Conservation (phyloP, 2,329 filamentous ascomycete species). For the Penicillium verrucosum region DNA sequence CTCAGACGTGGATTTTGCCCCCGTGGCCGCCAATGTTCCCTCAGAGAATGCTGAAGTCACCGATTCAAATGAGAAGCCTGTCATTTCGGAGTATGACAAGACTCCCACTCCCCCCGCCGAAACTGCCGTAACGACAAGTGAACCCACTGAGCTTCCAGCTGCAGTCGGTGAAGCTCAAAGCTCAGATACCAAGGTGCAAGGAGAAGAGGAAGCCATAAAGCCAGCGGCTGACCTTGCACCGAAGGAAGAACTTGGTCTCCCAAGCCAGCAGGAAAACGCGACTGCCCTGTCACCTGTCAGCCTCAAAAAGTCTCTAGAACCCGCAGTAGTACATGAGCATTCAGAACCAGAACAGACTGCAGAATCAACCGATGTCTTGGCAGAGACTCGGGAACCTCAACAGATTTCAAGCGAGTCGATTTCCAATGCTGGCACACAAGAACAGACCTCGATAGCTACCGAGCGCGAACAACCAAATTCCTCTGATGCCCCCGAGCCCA, state of each 20-base stretch:
- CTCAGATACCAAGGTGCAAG: not conserved
- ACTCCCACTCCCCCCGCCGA: not conserved
- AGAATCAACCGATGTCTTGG: not conserved
- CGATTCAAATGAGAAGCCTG: not conserved
- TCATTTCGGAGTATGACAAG: not conserved
- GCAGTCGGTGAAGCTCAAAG: conserved; percentile 6
- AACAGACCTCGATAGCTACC: not conserved
- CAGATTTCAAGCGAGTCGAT: not conserved
- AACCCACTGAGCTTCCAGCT: not conserved
- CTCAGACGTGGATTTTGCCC: not conserved
- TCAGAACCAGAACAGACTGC: not conserved
- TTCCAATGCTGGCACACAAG: not conserved
- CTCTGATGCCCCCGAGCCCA: not conserved
- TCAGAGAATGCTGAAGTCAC: conserved; percentile 6
- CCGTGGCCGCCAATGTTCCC: conserved; percentile 19
- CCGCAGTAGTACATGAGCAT: not conserved
- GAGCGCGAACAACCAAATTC: not conserved
- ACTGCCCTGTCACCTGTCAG: not conserved
- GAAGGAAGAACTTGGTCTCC: conserved; percentile 2
- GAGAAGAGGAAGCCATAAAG: not conserved
- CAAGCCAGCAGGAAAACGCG: not conserved
- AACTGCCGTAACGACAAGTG: not conserved
- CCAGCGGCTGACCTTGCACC: not conserved
- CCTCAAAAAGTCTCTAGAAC: not conserved
- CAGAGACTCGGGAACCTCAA: not conserved